Conservation (phyloP, 331 rosid species). For the Telfairia occidentalis region DNA sequence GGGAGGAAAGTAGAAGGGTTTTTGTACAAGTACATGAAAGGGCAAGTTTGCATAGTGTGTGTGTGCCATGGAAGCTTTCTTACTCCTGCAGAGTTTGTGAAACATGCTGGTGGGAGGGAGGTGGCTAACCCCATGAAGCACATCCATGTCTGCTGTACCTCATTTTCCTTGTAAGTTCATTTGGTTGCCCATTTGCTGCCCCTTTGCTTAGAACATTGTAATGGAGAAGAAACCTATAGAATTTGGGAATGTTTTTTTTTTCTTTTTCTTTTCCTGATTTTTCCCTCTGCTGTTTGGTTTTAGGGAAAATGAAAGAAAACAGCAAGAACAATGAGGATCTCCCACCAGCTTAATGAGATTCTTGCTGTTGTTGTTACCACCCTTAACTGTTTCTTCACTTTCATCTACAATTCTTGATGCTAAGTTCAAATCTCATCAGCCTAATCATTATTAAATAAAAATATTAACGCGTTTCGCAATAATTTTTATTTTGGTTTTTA, state of each 20-base stretch:
- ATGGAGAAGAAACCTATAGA: neutral
- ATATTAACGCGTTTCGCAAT: too few species aligned
- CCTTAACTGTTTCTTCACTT: neutral
- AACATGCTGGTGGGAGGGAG: slow-evolving; percentile 54
- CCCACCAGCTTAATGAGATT: neutral
- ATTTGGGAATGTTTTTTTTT: neutral
- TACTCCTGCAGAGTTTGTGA: slow-evolving; percentile 54
- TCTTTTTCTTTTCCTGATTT: neutral
- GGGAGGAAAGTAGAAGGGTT: slow-evolving; percentile 58
- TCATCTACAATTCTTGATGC: neutral
- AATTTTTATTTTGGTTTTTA: too few species aligned
- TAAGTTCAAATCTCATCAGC: neutral
- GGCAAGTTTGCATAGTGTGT: slow-evolving; percentile 42
- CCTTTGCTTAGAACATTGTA: neutral
- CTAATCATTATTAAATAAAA: neutral
- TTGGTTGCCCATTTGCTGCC: neutral
- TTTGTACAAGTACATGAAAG: slow-evolving; percentile 38
- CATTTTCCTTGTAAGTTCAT: slow-evolving; percentile 1
- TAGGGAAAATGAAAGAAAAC: neutral
- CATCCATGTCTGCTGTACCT: slow-evolving; percentile 32
- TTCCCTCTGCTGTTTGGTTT: slow-evolving; percentile 1
- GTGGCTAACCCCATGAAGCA: slow-evolving; percentile 54
- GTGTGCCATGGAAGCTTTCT: slow-evolving; percentile 68
- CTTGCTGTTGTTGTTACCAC: neutral
- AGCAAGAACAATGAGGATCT: neutral